Conservation (phyloP, 169 alveolate genomes). For the Plasmodium knowlesi region DNA sequence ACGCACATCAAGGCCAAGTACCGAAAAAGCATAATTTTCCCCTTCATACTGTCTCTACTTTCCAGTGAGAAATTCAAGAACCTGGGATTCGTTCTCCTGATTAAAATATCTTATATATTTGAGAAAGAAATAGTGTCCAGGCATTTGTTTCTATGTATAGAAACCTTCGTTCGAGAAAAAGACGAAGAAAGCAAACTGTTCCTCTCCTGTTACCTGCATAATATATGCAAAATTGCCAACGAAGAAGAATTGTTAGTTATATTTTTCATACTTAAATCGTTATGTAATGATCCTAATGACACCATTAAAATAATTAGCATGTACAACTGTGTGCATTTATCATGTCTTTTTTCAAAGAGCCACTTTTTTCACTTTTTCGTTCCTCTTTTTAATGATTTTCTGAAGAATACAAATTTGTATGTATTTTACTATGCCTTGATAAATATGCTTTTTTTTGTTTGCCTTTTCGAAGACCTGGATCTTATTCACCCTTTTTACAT, state of each 20-base stretch:
- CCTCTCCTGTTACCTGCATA: slow-evolving; percentile 32
- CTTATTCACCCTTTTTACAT: slow-evolving; percentile 67
- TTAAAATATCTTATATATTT: slow-evolving; percentile 39
- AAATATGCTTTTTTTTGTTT: slow-evolving; percentile 31
- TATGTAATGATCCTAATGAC: slow-evolving; percentile 57
- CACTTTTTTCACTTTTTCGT: slow-evolving; percentile 32
- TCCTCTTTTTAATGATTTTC: slow-evolving; percentile 41
- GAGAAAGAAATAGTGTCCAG: slow-evolving; percentile 26
- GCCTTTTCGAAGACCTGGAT: slow-evolving; percentile 49
- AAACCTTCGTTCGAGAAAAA: not conserved
- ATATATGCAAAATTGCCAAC: slow-evolving; percentile 38
- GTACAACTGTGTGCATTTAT: slow-evolving; percentile 58
- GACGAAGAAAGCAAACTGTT: slow-evolving; percentile 17
- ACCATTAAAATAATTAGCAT: slow-evolving; percentile 51
- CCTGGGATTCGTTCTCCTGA: slow-evolving; percentile 36
- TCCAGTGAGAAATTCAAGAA: slow-evolving; percentile 18
- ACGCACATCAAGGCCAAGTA: slow-evolving; percentile 44
- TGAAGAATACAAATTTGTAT: slow-evolving; percentile 37
- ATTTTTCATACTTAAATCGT: not conserved
- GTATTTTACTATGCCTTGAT: slow-evolving; percentile 55
- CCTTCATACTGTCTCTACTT: slow-evolving; percentile 26
- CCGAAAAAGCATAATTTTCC: slow-evolving; percentile 28
- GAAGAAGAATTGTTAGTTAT: slow-evolving; percentile 17
- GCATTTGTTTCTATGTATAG: slow-evolving; percentile 27
- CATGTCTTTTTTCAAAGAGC: slow-evolving; percentile 29